Evolutionary conservation across 2,329 filamentous ascomycete species (phyloP), one percentile per base, ranked within the genome.

Genomic region (Colletotrichum paranaense): DNA sequence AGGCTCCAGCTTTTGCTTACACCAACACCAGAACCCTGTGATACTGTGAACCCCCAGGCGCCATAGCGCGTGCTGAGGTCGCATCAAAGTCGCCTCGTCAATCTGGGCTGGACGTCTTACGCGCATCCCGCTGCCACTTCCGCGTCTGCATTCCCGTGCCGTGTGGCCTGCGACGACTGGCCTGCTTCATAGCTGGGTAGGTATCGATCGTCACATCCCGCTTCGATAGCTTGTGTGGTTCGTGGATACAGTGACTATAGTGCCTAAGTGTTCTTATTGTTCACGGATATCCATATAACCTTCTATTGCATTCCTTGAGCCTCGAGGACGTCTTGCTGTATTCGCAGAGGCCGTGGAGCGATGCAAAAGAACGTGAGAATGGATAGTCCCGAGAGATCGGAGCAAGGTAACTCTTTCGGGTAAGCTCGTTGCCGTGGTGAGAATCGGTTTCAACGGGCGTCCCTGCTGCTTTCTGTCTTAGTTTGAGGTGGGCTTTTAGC

Each of bases 21-120:
- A 35, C 32, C 11, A 35, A 11, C 32, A 35, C 32, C 11, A 35
- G 42, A 53, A 53, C 42, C 42, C 26, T 28, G 55, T n/a, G 22
- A n/a, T 42, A 28, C n/a, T 32, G 52, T 24, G 26, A 42, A 32
- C 35, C 58, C 58, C 58, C 53, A 12, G 53, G 22, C 26, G 11
- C 26, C 55, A 26, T 35, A 49, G 57, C 52, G 66, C 66, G 59
- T 63, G 65, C n/a, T 60, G 59, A 64, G 70, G 66, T 72, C 66
- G 66, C 42, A 69, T 70, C 70, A 65, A 56, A 32, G 69, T 46
- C 55, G 67, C 59, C 66, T 70, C 70, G 70, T 73, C 66, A 70
- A 70, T 73, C 70, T 73, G 42, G 46, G 32, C n/a, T 64, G 32
- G 38, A 26, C 24, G 28, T 59, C 16, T 60, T 64, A 38, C 66